Conservation (phyloP, 192 early-diverging fungal species). For the Coemansia nantahalensis region DNA sequence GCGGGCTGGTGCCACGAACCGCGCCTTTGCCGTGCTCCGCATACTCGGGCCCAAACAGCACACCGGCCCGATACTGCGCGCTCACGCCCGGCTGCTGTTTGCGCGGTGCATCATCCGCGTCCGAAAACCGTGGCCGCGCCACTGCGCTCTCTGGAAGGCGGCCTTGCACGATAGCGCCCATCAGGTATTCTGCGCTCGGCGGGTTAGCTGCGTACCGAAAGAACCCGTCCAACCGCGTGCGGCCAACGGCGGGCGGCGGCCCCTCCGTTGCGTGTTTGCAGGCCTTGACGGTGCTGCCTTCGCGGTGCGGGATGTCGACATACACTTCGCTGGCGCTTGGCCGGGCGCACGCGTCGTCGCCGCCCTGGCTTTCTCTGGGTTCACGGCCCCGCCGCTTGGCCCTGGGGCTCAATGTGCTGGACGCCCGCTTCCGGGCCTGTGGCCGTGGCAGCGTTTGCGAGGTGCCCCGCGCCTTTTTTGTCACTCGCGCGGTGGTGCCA, state of each 20-base stretch:
- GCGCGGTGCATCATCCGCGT: slow-evolving; percentile 9
- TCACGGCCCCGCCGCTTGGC: too few relatives aligned
- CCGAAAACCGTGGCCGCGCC: slow-evolving; percentile 18
- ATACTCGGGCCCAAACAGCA: slow-evolving; percentile 21
- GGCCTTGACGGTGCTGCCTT: neutral
- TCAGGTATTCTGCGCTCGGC: slow-evolving; percentile 1
- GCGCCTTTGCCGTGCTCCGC: too few relatives aligned
- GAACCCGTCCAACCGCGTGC: neutral
- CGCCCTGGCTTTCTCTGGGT: too few relatives aligned
- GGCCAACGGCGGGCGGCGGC: too few relatives aligned
- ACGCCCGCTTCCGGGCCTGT: too few relatives aligned
- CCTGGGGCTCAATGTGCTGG: too few relatives aligned
- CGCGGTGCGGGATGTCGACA: slow-evolving; percentile 12
- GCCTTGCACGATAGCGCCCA: neutral
- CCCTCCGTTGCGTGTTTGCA: too few relatives aligned
- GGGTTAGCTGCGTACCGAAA: neutral
- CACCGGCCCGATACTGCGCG: neutral
- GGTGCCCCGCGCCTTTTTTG: too few relatives aligned
- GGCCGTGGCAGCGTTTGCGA: too few relatives aligned
- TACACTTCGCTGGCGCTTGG: slow-evolving; percentile 1
- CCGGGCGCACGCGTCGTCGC: neutral
- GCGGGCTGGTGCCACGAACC: too few relatives aligned
- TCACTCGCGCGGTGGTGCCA: too few relatives aligned
- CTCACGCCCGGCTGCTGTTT: neutral
- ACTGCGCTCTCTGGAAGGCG: slow-evolving; percentile 10